Conservation (phyloP, 1,284 basidiomycete species). For the Ganoderma meredithae region DNA sequence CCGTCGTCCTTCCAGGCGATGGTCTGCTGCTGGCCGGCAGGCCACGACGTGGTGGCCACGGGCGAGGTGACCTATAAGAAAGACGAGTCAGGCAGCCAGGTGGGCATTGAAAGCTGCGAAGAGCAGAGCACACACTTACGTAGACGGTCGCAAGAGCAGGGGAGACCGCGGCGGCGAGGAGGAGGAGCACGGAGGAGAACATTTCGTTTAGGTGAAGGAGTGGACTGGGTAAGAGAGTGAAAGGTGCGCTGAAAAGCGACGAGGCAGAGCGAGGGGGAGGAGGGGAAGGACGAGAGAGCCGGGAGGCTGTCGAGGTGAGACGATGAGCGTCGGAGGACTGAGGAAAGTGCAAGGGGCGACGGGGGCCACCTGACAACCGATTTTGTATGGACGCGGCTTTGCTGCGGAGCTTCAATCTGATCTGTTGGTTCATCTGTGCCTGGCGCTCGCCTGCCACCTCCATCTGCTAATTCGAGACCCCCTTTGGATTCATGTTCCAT, state of each 20-base stretch:
- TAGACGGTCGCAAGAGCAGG: constrained; percentile 65
- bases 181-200: constrained; percentile 56
- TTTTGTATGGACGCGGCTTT: constrained; percentile 22
- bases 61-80: constrained; percentile 66
- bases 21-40: constrained; percentile 65
- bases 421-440: constrained; percentile 16
- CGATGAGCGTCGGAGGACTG: constrained; percentile 12
- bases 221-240: constrained; percentile 36
- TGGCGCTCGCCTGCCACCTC: constrained; percentile 6
- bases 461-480: not conserved
- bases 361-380: constrained; percentile 25
- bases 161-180: constrained; percentile 61
- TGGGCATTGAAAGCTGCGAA: too few species aligned
- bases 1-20: constrained; percentile 78
- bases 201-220: constrained; percentile 51
- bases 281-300: constrained; percentile 21
- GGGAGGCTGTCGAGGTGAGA: not conserved
- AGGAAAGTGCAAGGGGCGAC: not conserved
- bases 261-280: constrained; percentile 14
- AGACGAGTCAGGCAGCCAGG: not conserved
- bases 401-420: constrained; percentile 28
- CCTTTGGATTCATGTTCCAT: not conserved
- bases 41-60: constrained; percentile 56
- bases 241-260: constrained; percentile 32
- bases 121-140: constrained; percentile 49